Evolutionary conservation across 2,329 filamentous ascomycete species (phyloP).

Genomic region (Chaetomium sp.): DNA sequence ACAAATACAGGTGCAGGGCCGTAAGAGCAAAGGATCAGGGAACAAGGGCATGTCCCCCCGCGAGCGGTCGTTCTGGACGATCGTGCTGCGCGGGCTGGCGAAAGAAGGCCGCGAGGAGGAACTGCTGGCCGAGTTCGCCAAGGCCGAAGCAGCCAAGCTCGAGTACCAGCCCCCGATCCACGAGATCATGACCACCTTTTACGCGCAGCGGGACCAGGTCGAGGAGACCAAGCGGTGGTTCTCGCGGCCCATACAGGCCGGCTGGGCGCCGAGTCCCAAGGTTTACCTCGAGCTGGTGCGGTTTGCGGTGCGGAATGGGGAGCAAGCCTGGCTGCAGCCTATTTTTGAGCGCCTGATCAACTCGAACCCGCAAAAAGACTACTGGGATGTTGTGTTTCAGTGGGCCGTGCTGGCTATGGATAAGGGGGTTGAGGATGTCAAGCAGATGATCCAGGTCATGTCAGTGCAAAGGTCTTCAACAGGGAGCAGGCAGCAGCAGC

Average conservation of each 20-base stretch:
- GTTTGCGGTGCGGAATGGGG: constrained; percentile 53
- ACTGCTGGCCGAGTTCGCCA: constrained; percentile 29
- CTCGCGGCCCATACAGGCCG: constrained; percentile 42
- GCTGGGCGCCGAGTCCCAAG: constrained; percentile 34
- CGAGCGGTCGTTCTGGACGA: constrained; percentile 38
- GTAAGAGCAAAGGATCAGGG: background rate
- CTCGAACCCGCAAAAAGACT: constrained; percentile 42
- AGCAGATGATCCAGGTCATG: constrained; percentile 66
- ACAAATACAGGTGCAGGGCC: no score
- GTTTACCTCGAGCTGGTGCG: constrained; percentile 51
- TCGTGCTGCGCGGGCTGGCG: constrained; percentile 55
- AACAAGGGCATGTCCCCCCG: constrained; percentile 8
- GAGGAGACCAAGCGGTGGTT: constrained; percentile 64
- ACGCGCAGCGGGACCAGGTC: constrained; percentile 50
- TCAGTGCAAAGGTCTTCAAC: constrained; percentile 27
- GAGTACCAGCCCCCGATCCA: constrained; percentile 42
- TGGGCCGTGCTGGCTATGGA: constrained; percentile 66
- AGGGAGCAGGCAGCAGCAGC: constrained; percentile 30
- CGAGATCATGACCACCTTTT: constrained; percentile 54
- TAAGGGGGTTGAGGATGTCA: constrained; percentile 64
- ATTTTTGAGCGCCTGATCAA: constrained; percentile 51
- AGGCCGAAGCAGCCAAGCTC: constrained; percentile 36
- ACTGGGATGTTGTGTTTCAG: constrained; percentile 67
- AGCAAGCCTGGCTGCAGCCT: constrained; percentile 55
- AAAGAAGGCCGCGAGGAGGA: constrained; percentile 50